Evolutionary conservation across 768 basidiomycete genomes (phyloP).

Genomic region (Filobasidium floriforme): DNA sequence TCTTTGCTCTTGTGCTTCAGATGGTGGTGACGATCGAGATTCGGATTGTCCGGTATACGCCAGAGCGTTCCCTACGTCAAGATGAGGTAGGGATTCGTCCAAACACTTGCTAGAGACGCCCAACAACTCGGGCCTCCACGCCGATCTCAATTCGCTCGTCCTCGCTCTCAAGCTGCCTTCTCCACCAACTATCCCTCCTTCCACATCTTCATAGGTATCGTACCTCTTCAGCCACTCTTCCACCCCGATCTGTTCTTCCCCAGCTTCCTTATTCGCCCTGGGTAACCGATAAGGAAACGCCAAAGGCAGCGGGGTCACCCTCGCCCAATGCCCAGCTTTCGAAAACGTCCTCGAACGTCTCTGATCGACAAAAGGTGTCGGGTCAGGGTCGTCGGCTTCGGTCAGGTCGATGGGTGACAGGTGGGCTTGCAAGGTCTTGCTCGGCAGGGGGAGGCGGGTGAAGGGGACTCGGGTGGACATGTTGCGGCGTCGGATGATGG

Average conservation of each 20-base stretch:
- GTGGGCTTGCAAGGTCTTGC: slow-evolving; percentile 16
- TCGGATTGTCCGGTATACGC: slow-evolving; percentile 51
- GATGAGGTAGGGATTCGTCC: slow-evolving; percentile 68
- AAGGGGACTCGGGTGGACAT: slow-evolving; percentile 2
- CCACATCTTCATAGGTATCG: slow-evolving; percentile 57
- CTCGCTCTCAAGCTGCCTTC: slow-evolving; percentile 21
- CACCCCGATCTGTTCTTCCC: slow-evolving; percentile 54
- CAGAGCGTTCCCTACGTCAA: slow-evolving; percentile 81
- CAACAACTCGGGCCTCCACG: slow-evolving; percentile 51
- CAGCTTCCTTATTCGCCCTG: slow-evolving; percentile 54
- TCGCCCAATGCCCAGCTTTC: slow-evolving; percentile 38
- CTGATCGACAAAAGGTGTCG: slow-evolving; percentile 23
- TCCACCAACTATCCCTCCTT: slow-evolving; percentile 45
- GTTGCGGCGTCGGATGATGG: no score
- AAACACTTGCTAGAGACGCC: slow-evolving; percentile 64
- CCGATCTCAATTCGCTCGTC: slow-evolving; percentile 28
- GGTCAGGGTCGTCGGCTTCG: neutral
- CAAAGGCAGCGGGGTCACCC: slow-evolving; percentile 68
- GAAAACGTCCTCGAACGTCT: slow-evolving; percentile 38
- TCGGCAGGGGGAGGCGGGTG: slow-evolving; percentile 44
- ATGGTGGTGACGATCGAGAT: neutral
- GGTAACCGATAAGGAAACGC: slow-evolving; percentile 73
- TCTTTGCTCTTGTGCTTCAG: neutral
- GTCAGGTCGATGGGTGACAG: slow-evolving; percentile 13
- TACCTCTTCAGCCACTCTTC: slow-evolving; percentile 67